Percentiles rank a stretch among this genome's conserved stretches.
phyloP scores from a whole-genome alignment of 371 early-diverging fungal genomes.

The Syncephalis plumigaleata region DNA sequence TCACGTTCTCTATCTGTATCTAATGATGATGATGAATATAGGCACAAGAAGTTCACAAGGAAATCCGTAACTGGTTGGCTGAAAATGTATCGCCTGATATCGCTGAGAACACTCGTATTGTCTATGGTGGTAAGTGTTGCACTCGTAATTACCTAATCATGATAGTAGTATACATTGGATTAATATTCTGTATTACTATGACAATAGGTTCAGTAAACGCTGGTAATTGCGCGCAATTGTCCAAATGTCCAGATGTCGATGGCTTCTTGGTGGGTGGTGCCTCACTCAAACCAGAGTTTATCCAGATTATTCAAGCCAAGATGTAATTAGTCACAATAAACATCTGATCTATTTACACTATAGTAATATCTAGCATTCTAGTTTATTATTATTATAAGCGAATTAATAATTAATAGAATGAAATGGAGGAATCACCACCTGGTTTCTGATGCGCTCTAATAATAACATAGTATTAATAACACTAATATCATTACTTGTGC shows the following conservation, averaged over 20 bases:
- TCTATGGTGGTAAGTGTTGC: constrained; percentile 92
- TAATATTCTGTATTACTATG: neutral
- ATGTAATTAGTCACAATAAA: no score
- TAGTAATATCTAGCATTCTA: no score
- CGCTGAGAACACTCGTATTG: constrained; percentile 77
- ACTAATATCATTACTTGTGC: no score
- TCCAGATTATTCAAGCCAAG: constrained; percentile 31
- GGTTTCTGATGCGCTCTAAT: no score
- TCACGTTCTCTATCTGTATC: neutral
- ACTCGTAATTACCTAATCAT: neutral
- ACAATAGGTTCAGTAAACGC: constrained; percentile 57
- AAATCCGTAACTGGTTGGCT: constrained; percentile 76
- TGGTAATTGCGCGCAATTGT: constrained; percentile 57
- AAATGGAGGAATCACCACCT: no score
- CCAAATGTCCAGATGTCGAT: constrained; percentile 76
- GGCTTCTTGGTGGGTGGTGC: constrained; percentile 99
- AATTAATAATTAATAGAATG: no score
- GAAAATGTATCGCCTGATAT: constrained; percentile 65
- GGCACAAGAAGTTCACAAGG: constrained; percentile 92
- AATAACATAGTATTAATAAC: no score
- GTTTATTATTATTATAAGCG: no score
- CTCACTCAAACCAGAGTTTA: constrained; percentile 80
- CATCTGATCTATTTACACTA: no score
- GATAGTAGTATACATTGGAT: no score
- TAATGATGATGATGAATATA: no score